Conservation (phyloP, 768 basidiomycete species). For the Rhodosporidiobolus odoratus region DNA sequence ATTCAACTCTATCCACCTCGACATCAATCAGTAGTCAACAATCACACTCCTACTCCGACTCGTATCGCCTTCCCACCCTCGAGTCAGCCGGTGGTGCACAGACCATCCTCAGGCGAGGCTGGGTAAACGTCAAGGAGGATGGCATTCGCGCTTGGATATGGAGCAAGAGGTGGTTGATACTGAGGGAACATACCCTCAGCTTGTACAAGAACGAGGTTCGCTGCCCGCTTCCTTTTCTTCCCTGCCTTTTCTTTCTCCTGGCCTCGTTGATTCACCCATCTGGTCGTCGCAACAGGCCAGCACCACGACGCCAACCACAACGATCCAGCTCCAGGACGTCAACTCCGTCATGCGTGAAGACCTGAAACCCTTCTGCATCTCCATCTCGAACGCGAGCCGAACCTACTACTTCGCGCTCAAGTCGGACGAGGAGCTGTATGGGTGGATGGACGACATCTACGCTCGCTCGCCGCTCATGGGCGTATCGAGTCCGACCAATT, state of each 20-base stretch:
- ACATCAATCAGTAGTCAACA: background rate
- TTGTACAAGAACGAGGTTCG: constrained; percentile 90
- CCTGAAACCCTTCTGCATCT: constrained; percentile 86
- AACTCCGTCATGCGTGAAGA: constrained; percentile 85
- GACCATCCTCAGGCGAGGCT: constrained; percentile 54
- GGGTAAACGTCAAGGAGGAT: constrained; percentile 85
- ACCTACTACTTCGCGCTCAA: constrained; percentile 73
- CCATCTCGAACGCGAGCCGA: constrained; percentile 78
- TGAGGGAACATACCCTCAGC: constrained; percentile 69
- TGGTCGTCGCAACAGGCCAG: constrained; percentile 32
- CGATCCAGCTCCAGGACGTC: constrained; percentile 69
- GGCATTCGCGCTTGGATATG: constrained; percentile 87
- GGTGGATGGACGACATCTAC: constrained; percentile 97
- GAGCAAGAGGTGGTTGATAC: constrained; percentile 80
- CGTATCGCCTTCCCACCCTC: background rate
- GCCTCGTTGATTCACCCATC: constrained; percentile 50
- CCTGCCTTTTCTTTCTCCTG: background rate
- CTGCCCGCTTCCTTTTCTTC: background rate
- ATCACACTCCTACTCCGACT: background rate
- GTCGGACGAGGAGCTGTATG: constrained; percentile 93
- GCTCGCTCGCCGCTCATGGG: constrained; percentile 85
- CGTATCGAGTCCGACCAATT: constrained; percentile 89
- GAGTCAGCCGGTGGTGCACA: constrained; percentile 5
- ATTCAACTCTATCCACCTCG: background rate
- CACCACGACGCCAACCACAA: constrained; percentile 51